These are phyloP conservation scores for Phytophthora pistaciae DNA, from an alignment of 352 stramenopile species.

Conservation along the genomic window DNA sequence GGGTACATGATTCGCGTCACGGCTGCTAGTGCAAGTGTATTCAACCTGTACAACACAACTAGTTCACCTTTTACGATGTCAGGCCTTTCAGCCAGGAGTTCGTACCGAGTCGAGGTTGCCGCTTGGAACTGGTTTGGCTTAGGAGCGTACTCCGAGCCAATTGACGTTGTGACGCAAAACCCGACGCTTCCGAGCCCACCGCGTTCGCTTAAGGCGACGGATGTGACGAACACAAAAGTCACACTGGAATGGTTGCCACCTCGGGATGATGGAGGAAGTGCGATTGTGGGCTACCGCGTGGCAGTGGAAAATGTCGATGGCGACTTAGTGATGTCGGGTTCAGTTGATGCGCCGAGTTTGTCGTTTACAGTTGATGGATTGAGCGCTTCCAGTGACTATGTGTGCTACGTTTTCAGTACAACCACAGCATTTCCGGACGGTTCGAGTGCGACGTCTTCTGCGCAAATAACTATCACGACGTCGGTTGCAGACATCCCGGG, in stretches of 20 bases:
- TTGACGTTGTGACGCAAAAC: conserved; percentile 39
- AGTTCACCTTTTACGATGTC: conserved; percentile 47
- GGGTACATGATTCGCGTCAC: conserved; percentile 57
- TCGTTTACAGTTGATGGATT: conserved; percentile 34
- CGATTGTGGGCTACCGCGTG: conserved; percentile 28
- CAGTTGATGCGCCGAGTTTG: background rate
- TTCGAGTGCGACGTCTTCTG: conserved; percentile 16
- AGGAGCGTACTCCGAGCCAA: conserved; percentile 38
- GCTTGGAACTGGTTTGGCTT: conserved; percentile 60
- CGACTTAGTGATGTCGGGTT: background rate
- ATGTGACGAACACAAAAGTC: conserved; percentile 28
- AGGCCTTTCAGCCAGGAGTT: conserved; percentile 32
- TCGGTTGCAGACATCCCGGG: conserved; percentile 26
- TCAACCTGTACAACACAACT: conserved; percentile 57
- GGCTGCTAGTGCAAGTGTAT: conserved; percentile 23
- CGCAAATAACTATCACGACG: conserved; percentile 32
- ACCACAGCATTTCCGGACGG: conserved; percentile 34
- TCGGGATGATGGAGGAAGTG: conserved; percentile 48
- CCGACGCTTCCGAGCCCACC: conserved; percentile 42
- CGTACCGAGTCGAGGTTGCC: conserved; percentile 51
- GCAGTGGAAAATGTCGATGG: conserved; percentile 14
- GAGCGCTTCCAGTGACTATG: conserved; percentile 47
- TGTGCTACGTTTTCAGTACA: conserved; percentile 32
- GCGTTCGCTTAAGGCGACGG: conserved; percentile 7
- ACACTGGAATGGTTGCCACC: conserved; percentile 48